Percentiles rank a stretch among this genome's conserved stretches.
Evolutionary conservation across 208 protist genomes (phyloP).

Genomic region (Crithidia thermophila): DNA sequence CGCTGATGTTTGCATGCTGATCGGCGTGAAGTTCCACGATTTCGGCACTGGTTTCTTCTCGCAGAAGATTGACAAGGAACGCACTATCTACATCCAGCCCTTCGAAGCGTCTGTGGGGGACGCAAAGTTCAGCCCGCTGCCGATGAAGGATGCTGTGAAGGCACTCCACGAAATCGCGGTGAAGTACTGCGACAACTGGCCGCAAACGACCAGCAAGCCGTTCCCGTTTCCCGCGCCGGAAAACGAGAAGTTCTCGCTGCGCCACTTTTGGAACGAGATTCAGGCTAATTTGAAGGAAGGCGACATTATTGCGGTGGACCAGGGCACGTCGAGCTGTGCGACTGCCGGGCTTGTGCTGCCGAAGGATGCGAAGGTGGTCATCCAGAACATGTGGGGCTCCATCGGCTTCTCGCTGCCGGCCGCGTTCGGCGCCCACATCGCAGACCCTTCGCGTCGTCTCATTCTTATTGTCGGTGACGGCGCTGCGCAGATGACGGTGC

Average conservation of each 20-base stretch:
- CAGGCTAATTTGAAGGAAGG: constrained; percentile 32
- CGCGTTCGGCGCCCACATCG: constrained; percentile 46
- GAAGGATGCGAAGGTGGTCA: constrained; percentile 17
- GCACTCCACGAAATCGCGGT: constrained; percentile 22
- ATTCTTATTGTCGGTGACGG: constrained; percentile 55
- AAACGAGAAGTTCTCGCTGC: constrained; percentile 20
- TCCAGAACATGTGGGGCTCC: constrained; percentile 44
- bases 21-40: constrained; percentile 60
- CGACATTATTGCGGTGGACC: constrained; percentile 50
- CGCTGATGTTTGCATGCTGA: constrained; percentile 27
- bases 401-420: constrained; percentile 52
- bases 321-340: constrained; percentile 44
- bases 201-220: constrained; percentile 14
- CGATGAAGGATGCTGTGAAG: constrained; percentile 34
- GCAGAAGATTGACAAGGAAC: constrained; percentile 23
- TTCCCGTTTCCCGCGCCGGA: constrained; percentile 26
- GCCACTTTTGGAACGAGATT: constrained; percentile 51
- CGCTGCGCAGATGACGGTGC: constrained; percentile 61
- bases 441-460: constrained; percentile 35
- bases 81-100: constrained; percentile 36
- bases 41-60: constrained; percentile 56
- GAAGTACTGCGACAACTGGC: constrained; percentile 32
- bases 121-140: constrained; percentile 15
- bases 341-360: constrained; percentile 38
- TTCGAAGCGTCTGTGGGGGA: constrained; percentile 22